Percentiles rank a stretch among this genome's conserved stretches.
Conservation (phyloP, 2,329 filamentous ascomycete genomes). For the Exophiala dermatitidis region DNA sequence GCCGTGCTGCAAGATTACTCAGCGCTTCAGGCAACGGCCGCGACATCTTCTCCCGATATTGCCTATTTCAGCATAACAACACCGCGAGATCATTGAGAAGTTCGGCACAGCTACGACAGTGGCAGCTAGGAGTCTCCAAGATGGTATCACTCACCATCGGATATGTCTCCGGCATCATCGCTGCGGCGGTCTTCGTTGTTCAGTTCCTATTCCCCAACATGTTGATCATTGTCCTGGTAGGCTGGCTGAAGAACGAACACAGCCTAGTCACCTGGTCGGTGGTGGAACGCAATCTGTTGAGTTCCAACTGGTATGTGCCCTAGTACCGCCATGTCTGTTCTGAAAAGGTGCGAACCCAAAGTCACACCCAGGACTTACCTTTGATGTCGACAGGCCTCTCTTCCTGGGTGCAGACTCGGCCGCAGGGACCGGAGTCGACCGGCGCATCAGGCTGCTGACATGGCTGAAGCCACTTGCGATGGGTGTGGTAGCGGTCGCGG, state of each 20-base stretch:
- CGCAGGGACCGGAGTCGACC: conserved; percentile 30
- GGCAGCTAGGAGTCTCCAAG: neutral
- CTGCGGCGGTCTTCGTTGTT: conserved; percentile 35
- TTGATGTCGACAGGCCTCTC: conserved; percentile 31
- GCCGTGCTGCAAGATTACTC: no score
- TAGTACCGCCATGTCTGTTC: no score
- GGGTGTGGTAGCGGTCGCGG: conserved; percentile 35
- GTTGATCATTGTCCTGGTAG: conserved; percentile 34
- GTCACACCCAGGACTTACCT: neutral
- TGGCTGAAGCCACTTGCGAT: conserved; percentile 29
- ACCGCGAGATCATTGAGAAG: no score
- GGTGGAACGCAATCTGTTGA: conserved; percentile 32
- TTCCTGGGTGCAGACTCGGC: conserved; percentile 38
- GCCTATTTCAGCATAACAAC: no score
- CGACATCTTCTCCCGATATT: no score
- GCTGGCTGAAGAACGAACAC: conserved; percentile 34
- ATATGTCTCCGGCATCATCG: conserved; percentile 38
- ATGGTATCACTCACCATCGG: conserved; percentile 32
- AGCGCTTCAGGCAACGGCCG: no score
- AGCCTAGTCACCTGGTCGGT: conserved; percentile 38
- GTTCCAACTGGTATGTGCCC: conserved; percentile 32
- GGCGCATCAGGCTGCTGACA: conserved; percentile 26
- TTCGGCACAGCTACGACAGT: no score
- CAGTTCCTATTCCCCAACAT: conserved; percentile 35
- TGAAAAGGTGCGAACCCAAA: no score